Percentiles rank a stretch among this genome's conserved stretches.
These are phyloP conservation scores for Pseudoturritis turrita DNA, from an alignment of 345 rosid species.

Conservation along the genomic window DNA sequence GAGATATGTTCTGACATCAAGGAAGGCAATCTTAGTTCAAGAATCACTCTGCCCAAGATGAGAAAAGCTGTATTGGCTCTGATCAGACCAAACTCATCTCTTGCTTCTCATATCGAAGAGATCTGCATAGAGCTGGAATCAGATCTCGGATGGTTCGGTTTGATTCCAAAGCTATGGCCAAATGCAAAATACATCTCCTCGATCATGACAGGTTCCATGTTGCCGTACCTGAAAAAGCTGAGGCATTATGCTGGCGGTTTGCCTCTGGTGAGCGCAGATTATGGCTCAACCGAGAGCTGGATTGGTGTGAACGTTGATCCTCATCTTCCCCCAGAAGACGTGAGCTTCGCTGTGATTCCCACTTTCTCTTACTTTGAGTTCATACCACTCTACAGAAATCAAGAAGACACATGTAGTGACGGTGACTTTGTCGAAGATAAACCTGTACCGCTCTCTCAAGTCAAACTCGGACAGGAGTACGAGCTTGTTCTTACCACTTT, in stretches of 20 bases:
- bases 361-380: conserved; percentile 91
- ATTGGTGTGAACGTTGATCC: conserved; percentile 92
- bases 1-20: conserved; percentile 67
- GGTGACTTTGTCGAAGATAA: conserved; percentile 65
- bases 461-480: conserved; percentile 69
- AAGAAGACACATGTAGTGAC: conserved; percentile 27
- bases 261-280: conserved; percentile 82
- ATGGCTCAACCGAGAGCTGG: conserved; percentile 97
- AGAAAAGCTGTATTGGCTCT: conserved; percentile 59
- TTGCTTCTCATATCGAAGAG: conserved; percentile 47
- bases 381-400: conserved; percentile 59
- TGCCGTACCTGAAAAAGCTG: conserved; percentile 61
- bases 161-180: conserved; percentile 77
- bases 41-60: conserved; percentile 48
- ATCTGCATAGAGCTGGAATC: conserved; percentile 44
- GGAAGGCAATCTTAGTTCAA: conserved; percentile 48
- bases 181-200: conserved; percentile 84
- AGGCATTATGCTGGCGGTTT: conserved; percentile 68
- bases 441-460: conserved; percentile 73
- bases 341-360: conserved; percentile 76
- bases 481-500: conserved; percentile 93
- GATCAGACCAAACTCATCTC: conserved; percentile 47
- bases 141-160: conserved; percentile 46
- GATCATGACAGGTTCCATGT: conserved; percentile 96
- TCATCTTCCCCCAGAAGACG: conserved; percentile 58